Base-by-base conservation (phyloP, 2,329 filamentous ascomycete species). In the Talaromyces sp. region DNA sequence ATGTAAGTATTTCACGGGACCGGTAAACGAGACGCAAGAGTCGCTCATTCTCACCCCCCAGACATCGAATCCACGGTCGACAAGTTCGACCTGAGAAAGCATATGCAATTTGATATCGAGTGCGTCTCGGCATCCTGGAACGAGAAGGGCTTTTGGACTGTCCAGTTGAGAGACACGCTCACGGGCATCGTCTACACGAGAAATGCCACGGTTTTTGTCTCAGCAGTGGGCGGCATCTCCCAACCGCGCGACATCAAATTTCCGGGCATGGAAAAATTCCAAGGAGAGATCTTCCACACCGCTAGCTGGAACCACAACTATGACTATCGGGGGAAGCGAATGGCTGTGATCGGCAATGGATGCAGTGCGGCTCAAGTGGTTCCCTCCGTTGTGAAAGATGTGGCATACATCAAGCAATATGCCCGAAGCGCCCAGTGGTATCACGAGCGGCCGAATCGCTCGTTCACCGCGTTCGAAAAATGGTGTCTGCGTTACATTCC, bases 181-280 rank as follows among this genome's bases (percentile, higher is more conserved):
- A 68, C 68, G 0, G 64, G 65, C 2, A 50, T 19, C 15, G 55
- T 63, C 33, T 69, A 60, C 5, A 67, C 64, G 21, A 75, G 76
- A 48, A 78, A 78, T 73, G 63, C 76, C 75, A 57, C 83, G 62
- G 69, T 83, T 28, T 70, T 85, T 9, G 70, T 82, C 48, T 78
- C 76, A 57, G 75, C 74, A 39, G 80, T 80, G 2, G 82, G 82
- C 3, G 78, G 77, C 5, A 69, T 85, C 1, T 78, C 81, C 0
- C 76, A 83, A 58, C 81, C 81, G 0, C 70, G 72, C 7, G 80
- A 80, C 1, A 77, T 74, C 37, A 65, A 68, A 2, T 63, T 70
- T 21, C 64, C 64, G 22, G 67, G 67, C 2, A 62, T 64, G 0
- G 58, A 62, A 1, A 50, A 53, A 5, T 68, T 67, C 40, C 17